Conservation (phyloP, 768 basidiomycete species). For the Pisolithus orientalis region DNA sequence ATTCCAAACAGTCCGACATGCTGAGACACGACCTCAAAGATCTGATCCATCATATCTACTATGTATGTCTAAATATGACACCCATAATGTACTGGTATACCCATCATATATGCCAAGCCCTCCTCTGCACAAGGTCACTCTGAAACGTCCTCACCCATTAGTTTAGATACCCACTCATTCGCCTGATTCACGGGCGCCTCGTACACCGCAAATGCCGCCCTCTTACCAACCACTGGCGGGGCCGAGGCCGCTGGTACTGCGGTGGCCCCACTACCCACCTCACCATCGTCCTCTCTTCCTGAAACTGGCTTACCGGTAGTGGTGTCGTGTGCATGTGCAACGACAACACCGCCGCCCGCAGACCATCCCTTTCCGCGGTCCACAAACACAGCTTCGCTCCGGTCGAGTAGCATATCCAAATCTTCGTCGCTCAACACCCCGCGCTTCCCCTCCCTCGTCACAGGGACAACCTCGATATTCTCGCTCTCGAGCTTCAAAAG, state of each 20-base stretch:
- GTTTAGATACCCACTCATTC: slow-evolving; percentile 62
- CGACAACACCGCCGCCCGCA: neutral
- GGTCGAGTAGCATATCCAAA: slow-evolving; percentile 73
- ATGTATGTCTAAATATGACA: too few species aligned
- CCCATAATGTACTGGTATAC: too few species aligned
- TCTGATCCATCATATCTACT: too few species aligned
- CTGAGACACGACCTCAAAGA: too few species aligned
- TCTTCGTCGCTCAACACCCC: slow-evolving; percentile 79
- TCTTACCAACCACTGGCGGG: slow-evolving; percentile 20
- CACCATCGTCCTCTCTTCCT: slow-evolving; percentile 28
- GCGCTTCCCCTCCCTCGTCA: slow-evolving; percentile 56
- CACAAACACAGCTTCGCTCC: slow-evolving; percentile 65
- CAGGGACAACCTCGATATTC: slow-evolving; percentile 80
- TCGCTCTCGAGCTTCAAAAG: slow-evolving; percentile 80
- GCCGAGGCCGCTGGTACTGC: slow-evolving; percentile 7
- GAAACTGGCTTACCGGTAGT: too few species aligned
- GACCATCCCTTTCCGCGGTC: slow-evolving; percentile 73
- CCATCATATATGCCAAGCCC: too few species aligned
- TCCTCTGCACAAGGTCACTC: slow-evolving; percentile 2
- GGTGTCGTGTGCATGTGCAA: neutral
- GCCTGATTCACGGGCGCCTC: slow-evolving; percentile 57
- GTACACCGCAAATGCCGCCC: slow-evolving; percentile 73
- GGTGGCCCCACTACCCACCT: slow-evolving; percentile 10
- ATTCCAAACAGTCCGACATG: too few species aligned
- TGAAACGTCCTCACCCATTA: slow-evolving; percentile 45